Base-by-base conservation (phyloP, 169 alveolate species). In the Eimeria mitis region DNA sequence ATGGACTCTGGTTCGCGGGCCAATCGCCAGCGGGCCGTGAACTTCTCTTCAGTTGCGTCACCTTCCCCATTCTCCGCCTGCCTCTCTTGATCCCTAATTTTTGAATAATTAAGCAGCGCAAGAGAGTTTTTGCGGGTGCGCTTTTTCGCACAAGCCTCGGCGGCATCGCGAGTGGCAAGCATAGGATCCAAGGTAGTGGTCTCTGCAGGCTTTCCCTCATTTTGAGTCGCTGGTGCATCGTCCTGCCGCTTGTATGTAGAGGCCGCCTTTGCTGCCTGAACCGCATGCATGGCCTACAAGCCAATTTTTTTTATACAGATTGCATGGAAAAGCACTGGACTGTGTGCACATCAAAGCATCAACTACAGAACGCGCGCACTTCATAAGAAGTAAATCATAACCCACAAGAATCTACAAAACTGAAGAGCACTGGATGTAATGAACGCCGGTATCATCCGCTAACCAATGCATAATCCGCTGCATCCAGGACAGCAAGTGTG, bases 111-210 rank as follows among this genome's bases (percentile, higher is more conserved):
- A 23, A 94, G 63, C 34, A 94, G 81, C 2, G 96, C 96, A 76
- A 94, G 92, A 6, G 96, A 94, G 49, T 91, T 94, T 44, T 94
- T 94, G 56, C 96, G 87, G 65, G 96, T 94, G 31, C 96, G 96
- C 37, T 94, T 94, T 75, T 84, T 94, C 37, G 61, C 94, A 47
- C 89, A 94, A 1, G 68, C 94, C n/a, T 81, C 94, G 54, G 83
- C 96, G 42, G 90, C 95, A 31, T 59, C 89, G 63, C 81, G 75
- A 9, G 91, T 52, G 34, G 23, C 94, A 28, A n/a, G 49, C 59
- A 31, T 87, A 21, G 88, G 65, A 28, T 56, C 59, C 63, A 47
- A 47, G 2, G 91, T 31, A 21, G 40, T 54, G 13, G 44, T 94
- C 14, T 81, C 89, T 75, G 89, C 61, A 16, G 96, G 52, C 28